Conservation (phyloP, 371 early-diverging fungal species). For the Mortierella sp. region DNA sequence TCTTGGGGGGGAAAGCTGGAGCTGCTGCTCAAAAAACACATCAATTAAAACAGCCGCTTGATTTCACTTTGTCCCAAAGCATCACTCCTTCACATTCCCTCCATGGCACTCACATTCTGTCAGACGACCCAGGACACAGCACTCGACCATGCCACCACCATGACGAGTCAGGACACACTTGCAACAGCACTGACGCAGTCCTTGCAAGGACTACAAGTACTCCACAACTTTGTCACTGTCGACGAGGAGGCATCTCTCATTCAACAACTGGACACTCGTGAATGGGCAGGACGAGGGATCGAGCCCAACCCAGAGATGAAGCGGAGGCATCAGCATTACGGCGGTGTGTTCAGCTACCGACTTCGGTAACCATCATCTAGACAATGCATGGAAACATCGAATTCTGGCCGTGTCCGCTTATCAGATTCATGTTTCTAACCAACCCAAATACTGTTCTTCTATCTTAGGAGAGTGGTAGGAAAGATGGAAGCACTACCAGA, state of each 20-base stretch:
- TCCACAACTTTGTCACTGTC: constrained; percentile 31
- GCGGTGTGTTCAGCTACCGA: constrained; percentile 75
- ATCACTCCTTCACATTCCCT: no score
- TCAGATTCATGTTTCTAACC: not conserved
- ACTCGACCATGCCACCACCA: not conserved
- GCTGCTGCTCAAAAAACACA: no score
- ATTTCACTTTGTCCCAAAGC: no score
- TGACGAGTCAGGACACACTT: not conserved
- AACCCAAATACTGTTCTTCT: no score
- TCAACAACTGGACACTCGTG: constrained; percentile 27
- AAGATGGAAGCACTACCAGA: constrained; percentile 68
- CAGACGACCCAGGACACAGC: not conserved
- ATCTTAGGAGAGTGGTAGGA: constrained; percentile 64
- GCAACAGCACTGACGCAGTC: not conserved
- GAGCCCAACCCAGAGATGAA: constrained; percentile 80
- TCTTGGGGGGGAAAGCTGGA: no score
- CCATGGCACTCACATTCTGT: not conserved
- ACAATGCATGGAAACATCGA: no score
- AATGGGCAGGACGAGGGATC: constrained; percentile 43
- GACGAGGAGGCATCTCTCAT: constrained; percentile 35
- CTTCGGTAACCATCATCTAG: constrained; percentile 58
- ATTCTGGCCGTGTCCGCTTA: no score
- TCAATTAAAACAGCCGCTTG: no score
- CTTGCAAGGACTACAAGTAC: constrained; percentile 25
- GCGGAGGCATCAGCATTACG: constrained; percentile 81